phyloP scores from a whole-genome alignment of 2,329 filamentous ascomycete species.

The Talaromyces sp. region DNA sequence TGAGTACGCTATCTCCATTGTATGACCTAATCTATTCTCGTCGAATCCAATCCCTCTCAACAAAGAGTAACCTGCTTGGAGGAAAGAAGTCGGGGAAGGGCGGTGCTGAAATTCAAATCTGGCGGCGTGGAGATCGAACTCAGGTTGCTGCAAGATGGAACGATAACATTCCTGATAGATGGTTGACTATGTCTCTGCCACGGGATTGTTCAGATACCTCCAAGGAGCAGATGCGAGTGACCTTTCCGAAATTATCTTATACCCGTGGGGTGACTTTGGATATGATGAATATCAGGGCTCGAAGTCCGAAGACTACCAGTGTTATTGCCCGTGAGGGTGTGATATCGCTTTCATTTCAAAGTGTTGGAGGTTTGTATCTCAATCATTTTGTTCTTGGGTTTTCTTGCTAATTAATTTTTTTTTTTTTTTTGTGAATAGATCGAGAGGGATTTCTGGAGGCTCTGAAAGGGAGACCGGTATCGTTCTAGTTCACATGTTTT shows the following conservation, averaged over 20 bases:
- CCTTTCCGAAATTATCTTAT: conserved; percentile 23
- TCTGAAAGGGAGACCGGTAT: conserved; percentile 8
- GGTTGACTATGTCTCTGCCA: conserved; percentile 31
- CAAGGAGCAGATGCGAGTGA: conserved; percentile 26
- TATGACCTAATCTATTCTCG: conserved; percentile 34
- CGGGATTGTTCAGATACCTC: conserved; percentile 13
- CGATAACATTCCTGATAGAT: conserved; percentile 30
- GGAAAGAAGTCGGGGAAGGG: conserved; percentile 31
- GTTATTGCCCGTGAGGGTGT: conserved; percentile 20
- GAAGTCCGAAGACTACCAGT: conserved; percentile 25
- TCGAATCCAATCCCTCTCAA: conserved; percentile 27
- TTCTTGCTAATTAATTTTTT: not conserved
- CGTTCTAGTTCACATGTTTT: not conserved
- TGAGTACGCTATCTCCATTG: conserved; percentile 29
- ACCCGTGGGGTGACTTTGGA: conserved; percentile 30
- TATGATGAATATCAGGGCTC: conserved; percentile 31
- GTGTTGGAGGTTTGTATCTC: conserved; percentile 21
- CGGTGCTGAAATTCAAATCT: conserved; percentile 31
- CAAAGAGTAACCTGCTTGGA: conserved; percentile 28
- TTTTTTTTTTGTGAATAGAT: conserved; percentile 11
- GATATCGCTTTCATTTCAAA: conserved; percentile 31
- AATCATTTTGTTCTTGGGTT: too few relatives aligned
- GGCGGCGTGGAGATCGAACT: conserved; percentile 27
- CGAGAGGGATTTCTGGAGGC: conserved; percentile 21
- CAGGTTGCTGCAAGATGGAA: conserved; percentile 33